Base-by-base conservation (phyloP, 2,329 filamentous ascomycete genomes). In the Cladophialophora psammophila region DNA sequence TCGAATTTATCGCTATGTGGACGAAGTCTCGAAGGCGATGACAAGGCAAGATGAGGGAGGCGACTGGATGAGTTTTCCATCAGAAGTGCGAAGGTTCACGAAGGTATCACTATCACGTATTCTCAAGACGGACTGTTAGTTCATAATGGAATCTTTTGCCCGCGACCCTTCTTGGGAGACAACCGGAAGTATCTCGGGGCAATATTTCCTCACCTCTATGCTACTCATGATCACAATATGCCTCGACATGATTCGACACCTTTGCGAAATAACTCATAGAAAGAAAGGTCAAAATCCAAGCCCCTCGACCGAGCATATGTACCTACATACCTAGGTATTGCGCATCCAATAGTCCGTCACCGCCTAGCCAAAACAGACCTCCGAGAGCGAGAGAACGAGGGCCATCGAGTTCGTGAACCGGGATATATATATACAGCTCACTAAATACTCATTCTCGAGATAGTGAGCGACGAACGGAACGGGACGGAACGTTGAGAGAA, bases 1-100 rank as follows among this genome's bases (percentile, higher is more conserved):
- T 84, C 31, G 87, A 88, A 5, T 99, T 99, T 78, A 85, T 96
- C 34, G 85, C 89, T 63, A 88, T 89, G 35, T 94, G 89, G 89
- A 82, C 75, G 55, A 84, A 80, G 75, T 80, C 73, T 61, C 73
- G 75, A 60, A 76, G 72, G 63, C 74, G 71, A 69, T 50, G 60
- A 65, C 70, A 40, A 72, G 31, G 57, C 9, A 35, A 50, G 20
- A 50, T 26, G 45, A 50, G 12, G 12, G 40, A 50, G 45, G 12
- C 18, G 45, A 5, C 6, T 50, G 18, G 45, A 12, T 50, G 45
- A 50, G 8, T 50, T 26, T 3, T 6, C 10, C 18, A 50, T 10
- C 45, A 50, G 45, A 18, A 26, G 18, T n/a, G 20, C 13, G 13
- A n/a, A n/a, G 40, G 3, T 50, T 5, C 45, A 50, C 10, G 2